These are phyloP conservation scores for Botryotinia convoluta DNA, from an alignment of 2,329 filamentous ascomycete species.

Conservation along the genomic window DNA sequence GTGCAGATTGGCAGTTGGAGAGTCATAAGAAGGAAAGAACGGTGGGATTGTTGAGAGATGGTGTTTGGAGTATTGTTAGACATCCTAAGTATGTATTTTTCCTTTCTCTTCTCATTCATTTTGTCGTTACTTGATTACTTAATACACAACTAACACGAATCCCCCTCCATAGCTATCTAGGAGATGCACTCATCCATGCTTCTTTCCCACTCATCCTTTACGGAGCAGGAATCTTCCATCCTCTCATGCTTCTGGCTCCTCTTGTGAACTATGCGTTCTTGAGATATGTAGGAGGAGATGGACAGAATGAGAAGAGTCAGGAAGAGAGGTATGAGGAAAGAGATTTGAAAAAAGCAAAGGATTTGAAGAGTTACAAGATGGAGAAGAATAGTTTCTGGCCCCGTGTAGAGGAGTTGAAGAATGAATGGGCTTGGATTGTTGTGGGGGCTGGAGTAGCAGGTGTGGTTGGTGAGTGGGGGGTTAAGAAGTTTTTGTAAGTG, in stretches of 20 bases:
- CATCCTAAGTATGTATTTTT: conserved; percentile 23
- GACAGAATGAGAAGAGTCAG: conserved; percentile 20
- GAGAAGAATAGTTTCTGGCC: conserved; percentile 26
- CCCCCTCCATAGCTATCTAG: conserved; percentile 19
- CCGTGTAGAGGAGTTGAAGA: conserved; percentile 8
- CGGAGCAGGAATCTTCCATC: conserved; percentile 22
- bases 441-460: conserved; percentile 11
- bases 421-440: conserved; percentile 21
- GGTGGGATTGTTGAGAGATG: conserved; percentile 13
- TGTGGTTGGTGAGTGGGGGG: conserved; percentile 9
- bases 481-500: neutral
- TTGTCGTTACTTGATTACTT: neutral
- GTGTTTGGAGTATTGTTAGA: conserved; percentile 24
- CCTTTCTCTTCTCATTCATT: neutral
- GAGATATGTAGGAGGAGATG: conserved; percentile 20
- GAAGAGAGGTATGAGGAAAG: conserved; percentile 19
- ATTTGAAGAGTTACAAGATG: conserved; percentile 16
- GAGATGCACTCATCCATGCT: conserved; percentile 23
- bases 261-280: conserved; percentile 22
- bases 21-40: conserved; percentile 8
- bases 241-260: conserved; percentile 21
- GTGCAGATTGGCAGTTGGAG: conserved; percentile 23
- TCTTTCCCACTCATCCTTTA: conserved; percentile 24
- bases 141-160: neutral
- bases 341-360: conserved; percentile 10